Percentiles rank a stretch among this genome's conserved stretches.
phyloP scores from a whole-genome alignment of 768 basidiomycete genomes.

The Asterophora parasitica region DNA sequence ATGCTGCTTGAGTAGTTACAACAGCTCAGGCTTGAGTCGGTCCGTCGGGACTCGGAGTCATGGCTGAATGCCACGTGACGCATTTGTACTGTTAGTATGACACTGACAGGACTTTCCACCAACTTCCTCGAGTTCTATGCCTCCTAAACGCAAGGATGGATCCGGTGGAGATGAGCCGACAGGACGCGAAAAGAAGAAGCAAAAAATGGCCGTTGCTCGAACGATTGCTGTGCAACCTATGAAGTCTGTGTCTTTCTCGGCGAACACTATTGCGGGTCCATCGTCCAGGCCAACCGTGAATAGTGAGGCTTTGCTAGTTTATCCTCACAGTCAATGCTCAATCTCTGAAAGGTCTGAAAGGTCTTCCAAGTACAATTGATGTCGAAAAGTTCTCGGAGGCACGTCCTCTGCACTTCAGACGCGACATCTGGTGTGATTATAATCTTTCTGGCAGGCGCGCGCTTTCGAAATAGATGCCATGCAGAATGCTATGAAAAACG shows the following conservation, averaged over 20 bases:
- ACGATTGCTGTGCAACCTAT: conserved; percentile 59
- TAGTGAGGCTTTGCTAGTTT: conserved; percentile 28
- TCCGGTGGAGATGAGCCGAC: conserved; percentile 26
- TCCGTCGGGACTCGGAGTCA: no score
- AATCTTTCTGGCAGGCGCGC: conserved; percentile 52
- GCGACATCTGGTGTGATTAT: background rate
- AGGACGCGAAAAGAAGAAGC: conserved; percentile 63
- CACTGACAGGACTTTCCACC: no score
- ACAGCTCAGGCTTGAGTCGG: no score
- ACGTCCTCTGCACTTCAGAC: conserved; percentile 6
- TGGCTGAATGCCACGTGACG: conserved; percentile 11
- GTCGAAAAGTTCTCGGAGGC: conserved; percentile 90
- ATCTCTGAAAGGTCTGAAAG: conserved; percentile 48
- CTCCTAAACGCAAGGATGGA: conserved; percentile 36
- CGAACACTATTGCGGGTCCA: conserved; percentile 33
- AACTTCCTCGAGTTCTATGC: no score
- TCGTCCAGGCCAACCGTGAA: conserved; percentile 36
- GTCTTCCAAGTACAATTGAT: conserved; percentile 70
- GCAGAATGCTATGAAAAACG: conserved; percentile 79
- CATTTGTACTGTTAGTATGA: no score
- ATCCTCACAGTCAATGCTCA: background rate
- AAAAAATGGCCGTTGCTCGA: conserved; percentile 57
- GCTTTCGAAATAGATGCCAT: conserved; percentile 89
- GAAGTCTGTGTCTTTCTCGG: conserved; percentile 14
- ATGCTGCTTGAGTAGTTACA: background rate